A percentile compares a stretch with the other conserved stretches of the same genome.
These are phyloP conservation scores for Eimeria zaria DNA, from an alignment of 169 alveolate species.

Conservation along the genomic window DNA sequence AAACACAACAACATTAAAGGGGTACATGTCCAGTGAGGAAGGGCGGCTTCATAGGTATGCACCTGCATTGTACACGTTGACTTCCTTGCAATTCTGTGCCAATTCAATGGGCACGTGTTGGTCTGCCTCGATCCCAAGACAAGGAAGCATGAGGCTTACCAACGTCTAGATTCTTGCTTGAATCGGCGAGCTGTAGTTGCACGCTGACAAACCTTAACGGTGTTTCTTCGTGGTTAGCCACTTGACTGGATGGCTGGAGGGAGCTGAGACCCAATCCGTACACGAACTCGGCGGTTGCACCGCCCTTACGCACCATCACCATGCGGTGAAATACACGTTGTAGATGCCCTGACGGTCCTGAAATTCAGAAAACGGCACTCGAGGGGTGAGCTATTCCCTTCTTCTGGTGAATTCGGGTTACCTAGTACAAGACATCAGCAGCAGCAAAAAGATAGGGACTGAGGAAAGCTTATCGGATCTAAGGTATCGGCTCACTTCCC, in stretches of 20 bases:
- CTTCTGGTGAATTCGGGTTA: too few relatives aligned
- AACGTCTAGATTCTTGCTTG: conserved; percentile 48
- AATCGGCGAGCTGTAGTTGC: conserved; percentile 54
- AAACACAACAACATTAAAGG: not conserved
- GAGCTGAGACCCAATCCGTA: conserved; percentile 71
- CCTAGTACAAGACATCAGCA: not conserved
- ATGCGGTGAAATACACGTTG: not conserved
- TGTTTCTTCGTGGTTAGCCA: conserved; percentile 37
- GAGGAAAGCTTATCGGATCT: not conserved
- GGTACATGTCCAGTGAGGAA: not conserved
- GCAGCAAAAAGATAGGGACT: not conserved
- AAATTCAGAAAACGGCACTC: not conserved
- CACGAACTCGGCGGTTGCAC: conserved; percentile 63
- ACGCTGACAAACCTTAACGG: conserved; percentile 66
- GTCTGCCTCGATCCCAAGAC: not conserved
- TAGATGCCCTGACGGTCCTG: not conserved
- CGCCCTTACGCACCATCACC: conserved; percentile 64
- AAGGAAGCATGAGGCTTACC: not conserved
- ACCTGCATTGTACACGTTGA: not conserved
- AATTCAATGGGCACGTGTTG: not conserved
- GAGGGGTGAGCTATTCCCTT: not conserved
- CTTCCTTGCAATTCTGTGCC: not conserved
- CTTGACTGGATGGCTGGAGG: conserved; percentile 6
- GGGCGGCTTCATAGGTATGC: not conserved
- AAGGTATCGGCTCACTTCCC: not conserved